These are phyloP conservation scores for Naegleria lovaniensis DNA, from an alignment of 208 protist genomes.

Conservation along the genomic window DNA sequence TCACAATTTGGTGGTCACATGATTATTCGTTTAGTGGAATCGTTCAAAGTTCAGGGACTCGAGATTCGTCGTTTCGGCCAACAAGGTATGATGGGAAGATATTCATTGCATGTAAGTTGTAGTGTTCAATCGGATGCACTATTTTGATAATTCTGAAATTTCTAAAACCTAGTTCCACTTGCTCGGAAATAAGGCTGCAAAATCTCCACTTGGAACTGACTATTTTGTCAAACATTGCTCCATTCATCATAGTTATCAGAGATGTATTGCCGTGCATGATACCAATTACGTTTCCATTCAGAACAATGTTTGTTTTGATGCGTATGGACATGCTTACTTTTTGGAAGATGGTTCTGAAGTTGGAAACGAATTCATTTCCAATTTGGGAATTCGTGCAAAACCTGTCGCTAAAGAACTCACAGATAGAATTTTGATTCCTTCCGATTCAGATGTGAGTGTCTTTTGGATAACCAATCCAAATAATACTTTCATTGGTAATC, in stretches of 20 bases:
- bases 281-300: background rate
- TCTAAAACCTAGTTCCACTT: background rate
- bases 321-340: background rate
- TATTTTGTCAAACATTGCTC: background rate
- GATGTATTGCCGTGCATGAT: background rate
- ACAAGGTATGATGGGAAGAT: background rate
- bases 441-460: background rate
- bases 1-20: background rate
- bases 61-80: background rate
- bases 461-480: slow-evolving; percentile 17
- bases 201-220: background rate
- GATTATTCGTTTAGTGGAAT: background rate
- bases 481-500: background rate
- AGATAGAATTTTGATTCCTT: background rate
- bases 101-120: no score
- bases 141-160: no score
- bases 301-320: background rate
- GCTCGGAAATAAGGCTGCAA: background rate
- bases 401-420: background rate
- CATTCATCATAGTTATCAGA: background rate
- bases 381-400: background rate
- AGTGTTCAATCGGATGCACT: no score
- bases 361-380: background rate
- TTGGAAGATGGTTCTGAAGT: slow-evolving; percentile 10
- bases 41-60: background rate